Base-by-base conservation (phyloP, 2,329 filamentous ascomycete genomes). In the Ambrosiella xylebori region DNA sequence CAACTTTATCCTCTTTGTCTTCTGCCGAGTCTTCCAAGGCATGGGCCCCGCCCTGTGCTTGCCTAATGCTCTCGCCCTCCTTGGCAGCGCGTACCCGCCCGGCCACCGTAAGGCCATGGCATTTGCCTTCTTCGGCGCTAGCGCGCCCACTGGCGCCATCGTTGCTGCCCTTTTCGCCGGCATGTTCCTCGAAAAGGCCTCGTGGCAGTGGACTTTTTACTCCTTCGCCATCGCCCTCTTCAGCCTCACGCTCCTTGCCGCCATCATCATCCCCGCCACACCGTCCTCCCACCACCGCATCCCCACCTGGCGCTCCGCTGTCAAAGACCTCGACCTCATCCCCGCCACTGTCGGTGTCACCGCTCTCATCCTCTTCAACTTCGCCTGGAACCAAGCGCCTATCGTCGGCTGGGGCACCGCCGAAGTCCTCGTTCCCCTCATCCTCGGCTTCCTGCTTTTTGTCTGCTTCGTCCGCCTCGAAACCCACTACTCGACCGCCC, bases 341-440 rank as follows among this genome's bases (percentile, higher is more conserved):
- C 73, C 72, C 0, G 70, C 69, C 0, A 38, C 68, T 0, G 63
- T 68, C 0, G 81, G 81, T 1, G 71, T 84, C 15, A 69, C 71
- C 0, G 75, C 75, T 0, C 69, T 86, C 27, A 71, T 83, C 0
- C 70, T 86, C 15, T 74, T 85, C 68, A 84, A 84, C 65, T 79
- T 85, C 63, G 78, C 81, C 0, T 84, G 80, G 79, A 85, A 82
- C 60, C 80, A 85, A 64, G 81, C 78, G 0, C 75, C 79, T 0
- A 70, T 78, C 0, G 76, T 74, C 1, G 79, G 80, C 1, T 85
- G 82, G 82, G 63, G 68, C 1, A 70, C 72, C 6, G 70, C 78
- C 0, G 80, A 80, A 58, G 71, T 81, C n/a, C 76, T 78, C 60
- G 69, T 76, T 0, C 68, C 77, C 0, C 69, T 86, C 0, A 75